A percentile compares a stretch with the other conserved stretches of the same genome.
Evolutionary conservation across 106 monocot genomes (phyloP).

Genomic region (Dendrobium chrysotoxum): DNA sequence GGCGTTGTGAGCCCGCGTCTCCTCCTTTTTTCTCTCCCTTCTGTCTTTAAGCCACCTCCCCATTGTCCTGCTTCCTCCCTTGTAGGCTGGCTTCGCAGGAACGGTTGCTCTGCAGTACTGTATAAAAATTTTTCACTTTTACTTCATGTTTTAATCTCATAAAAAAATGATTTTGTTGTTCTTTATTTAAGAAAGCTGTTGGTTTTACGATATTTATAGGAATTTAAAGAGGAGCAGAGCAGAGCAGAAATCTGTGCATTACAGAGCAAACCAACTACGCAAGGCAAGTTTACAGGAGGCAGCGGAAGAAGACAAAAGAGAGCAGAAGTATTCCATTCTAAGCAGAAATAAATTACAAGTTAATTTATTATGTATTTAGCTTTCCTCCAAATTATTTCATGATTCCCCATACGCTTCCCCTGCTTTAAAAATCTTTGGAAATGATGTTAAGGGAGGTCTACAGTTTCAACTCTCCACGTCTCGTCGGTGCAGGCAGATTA

Average conservation of each 20-base stretch:
- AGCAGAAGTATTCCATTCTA: background rate
- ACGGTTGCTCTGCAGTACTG: constrained; percentile 42
- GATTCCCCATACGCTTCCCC: background rate
- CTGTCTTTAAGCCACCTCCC: constrained; percentile 80
- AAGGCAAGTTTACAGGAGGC: background rate
- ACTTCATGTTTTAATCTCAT: background rate
- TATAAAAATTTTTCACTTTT: background rate
- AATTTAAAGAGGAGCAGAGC: no score
- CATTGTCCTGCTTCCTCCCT: constrained; percentile 25
- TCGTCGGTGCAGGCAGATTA: background rate
- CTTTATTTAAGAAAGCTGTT: no score
- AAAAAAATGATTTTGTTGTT: no score
- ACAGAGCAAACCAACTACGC: background rate
- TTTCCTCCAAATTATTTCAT: background rate
- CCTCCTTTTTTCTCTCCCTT: constrained; percentile 71
- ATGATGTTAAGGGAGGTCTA: background rate
- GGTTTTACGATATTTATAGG: no score
- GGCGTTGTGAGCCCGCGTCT: constrained; percentile 68
- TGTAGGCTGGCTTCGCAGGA: constrained; percentile 19
- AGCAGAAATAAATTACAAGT: background rate
- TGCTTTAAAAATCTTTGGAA: background rate
- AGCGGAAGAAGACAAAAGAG: background rate
- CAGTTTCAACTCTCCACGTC: background rate
- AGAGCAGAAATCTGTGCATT: background rate
- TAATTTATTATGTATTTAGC: background rate